Evolutionary conservation across 768 basidiomycete genomes (phyloP), one percentile per base, ranked within the genome.

Genomic region (Lentinus brumalis): DNA sequence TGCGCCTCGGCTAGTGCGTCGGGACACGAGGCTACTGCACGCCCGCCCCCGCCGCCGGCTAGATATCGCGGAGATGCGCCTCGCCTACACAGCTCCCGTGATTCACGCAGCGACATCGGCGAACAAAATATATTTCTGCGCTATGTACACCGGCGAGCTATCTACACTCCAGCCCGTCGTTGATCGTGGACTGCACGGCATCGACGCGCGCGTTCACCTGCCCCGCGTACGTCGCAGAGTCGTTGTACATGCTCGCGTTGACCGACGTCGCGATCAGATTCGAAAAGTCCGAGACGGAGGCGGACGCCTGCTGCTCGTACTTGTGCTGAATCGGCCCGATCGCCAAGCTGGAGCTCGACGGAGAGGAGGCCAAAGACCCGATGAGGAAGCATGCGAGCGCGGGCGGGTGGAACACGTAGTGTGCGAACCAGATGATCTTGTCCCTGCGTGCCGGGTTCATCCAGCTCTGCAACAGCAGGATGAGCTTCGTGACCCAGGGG

Each of bases 301-400:
- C 73, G 5, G 84, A 77, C 16, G 91, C 86, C 47, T 83, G 83
- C 42, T 79, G 77, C n/a, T 81, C 74, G 64, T 89, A 96, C 60
- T 86, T 85, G 35, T 78, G 75, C 57, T 86, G 86, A 32, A 98
- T 78, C 0, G 94, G 92, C 0, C 81, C 77, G 56, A 98, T 76
- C 5, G 91, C 92, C 45, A 87, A 72, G 81, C 74, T 99, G 97
- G 31, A 96, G 78, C 74, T 98, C 81, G 32, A 98, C 87, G 35
- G 88, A 87, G 49, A 98, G 73, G 12, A 98, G 75, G 10, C 96
- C 96, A 66, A 98, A 86, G 65, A 95, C 77, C n/a, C 95, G 66
- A 98, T 92, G 62, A 95, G 83, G 72, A 99, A 87, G 70, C 95
- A 92, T 0, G 92, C 89, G 47, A 96, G 82, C 0, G 94, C 95